Evolutionary conservation across 495 filamentous ascomycete genomes (phyloP).

Genomic region (Staphylotrichum longicolle): DNA sequence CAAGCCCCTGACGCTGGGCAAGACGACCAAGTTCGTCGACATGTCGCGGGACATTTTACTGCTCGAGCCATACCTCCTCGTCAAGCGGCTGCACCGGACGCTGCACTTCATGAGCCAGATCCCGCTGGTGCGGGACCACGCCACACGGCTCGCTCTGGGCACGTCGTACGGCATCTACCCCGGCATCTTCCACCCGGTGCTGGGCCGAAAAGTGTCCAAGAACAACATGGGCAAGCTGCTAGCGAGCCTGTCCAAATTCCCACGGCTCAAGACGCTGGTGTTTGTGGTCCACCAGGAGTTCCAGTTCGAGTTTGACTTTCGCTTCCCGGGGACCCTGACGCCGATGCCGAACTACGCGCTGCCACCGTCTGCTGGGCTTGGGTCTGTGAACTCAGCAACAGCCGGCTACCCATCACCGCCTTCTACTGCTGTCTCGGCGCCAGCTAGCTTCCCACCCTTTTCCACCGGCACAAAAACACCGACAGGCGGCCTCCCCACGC

Average conservation of each 20-base stretch:
- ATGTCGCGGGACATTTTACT: conserved; percentile 48
- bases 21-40: conserved; percentile 48
- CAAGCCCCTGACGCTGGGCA: conserved; percentile 46
- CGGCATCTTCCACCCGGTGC: conserved; percentile 46
- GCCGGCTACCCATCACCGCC: conserved; percentile 17
- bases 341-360: conserved; percentile 18
- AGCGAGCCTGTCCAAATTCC: conserved; percentile 43
- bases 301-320: conserved; percentile 45
- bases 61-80: conserved; percentile 50
- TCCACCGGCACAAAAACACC: background rate
- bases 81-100: conserved; percentile 48
- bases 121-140: conserved; percentile 43
- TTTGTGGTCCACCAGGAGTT: conserved; percentile 50
- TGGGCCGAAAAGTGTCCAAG: conserved; percentile 49
- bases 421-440: background rate
- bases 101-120: conserved; percentile 51
- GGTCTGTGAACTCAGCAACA: background rate
- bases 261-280: conserved; percentile 42
- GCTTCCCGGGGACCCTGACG: conserved; percentile 31
- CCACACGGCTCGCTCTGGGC: conserved; percentile 44
- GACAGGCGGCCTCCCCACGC: background rate
- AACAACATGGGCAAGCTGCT: conserved; percentile 49
- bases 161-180: conserved; percentile 49
- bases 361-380: background rate
- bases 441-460: background rate